Evolutionary conservation across 192 early-diverging fungal genomes (phyloP).

Genomic region (Coemansia sp.): DNA sequence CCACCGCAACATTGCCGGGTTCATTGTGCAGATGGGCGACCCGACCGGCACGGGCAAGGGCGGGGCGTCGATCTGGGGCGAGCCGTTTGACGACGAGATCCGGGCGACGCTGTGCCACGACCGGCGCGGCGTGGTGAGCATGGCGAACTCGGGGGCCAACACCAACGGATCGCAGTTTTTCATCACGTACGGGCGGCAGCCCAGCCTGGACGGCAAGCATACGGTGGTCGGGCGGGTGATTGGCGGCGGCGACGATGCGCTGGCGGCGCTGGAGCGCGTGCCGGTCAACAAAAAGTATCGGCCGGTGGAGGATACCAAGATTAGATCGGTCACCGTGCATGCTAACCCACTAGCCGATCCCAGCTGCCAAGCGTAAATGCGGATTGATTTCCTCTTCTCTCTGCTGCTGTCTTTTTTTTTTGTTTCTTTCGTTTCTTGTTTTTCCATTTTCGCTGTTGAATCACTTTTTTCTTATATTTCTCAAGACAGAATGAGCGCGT

Average conservation of each 20-base stretch:
- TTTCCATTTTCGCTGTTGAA: not conserved
- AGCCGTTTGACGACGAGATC: slow-evolving; percentile 77
- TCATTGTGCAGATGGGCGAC: slow-evolving; percentile 89
- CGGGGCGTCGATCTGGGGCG: slow-evolving; percentile 81
- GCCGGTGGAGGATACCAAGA: slow-evolving; percentile 73
- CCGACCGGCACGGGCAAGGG: slow-evolving; percentile 85
- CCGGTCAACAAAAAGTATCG: slow-evolving; percentile 79
- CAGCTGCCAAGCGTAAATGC: slow-evolving; percentile 9
- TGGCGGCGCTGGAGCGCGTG: slow-evolving; percentile 82
- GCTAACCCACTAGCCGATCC: slow-evolving; percentile 91
- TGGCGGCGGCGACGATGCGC: slow-evolving; percentile 74
- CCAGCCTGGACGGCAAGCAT: slow-evolving; percentile 86
- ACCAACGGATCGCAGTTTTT: slow-evolving; percentile 91
- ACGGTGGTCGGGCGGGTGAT: slow-evolving; percentile 72
- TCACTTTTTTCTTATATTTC: not conserved
- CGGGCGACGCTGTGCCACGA: slow-evolving; percentile 79
- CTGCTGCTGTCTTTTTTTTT: no score
- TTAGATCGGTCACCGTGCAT: slow-evolving; percentile 78
- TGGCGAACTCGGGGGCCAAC: slow-evolving; percentile 89
- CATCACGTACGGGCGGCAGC: slow-evolving; percentile 83
- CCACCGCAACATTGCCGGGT: slow-evolving; percentile 80
- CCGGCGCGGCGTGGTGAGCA: slow-evolving; percentile 79
- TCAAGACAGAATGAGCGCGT: not conserved
- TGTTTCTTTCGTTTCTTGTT: not conserved
- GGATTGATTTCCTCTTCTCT: no score